Evolutionary conservation across 2,329 filamentous ascomycete genomes (phyloP).

Genomic region (Fusarium denticulatum): DNA sequence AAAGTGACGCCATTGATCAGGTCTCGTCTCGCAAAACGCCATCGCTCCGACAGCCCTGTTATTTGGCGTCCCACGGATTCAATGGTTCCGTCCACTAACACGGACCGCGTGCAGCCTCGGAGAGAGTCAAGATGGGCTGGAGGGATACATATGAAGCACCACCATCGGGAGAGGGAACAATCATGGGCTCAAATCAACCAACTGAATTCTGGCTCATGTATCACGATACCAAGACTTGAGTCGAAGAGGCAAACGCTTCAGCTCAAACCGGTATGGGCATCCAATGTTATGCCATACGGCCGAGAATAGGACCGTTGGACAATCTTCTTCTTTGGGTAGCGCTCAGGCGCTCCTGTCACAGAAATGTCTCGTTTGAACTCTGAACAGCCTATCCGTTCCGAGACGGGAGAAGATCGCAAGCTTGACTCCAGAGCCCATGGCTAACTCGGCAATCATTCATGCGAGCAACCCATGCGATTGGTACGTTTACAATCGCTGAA

Average conservation of each 20-base stretch:
- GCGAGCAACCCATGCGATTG: slow-evolving; percentile 15
- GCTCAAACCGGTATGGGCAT: slow-evolving; percentile 2
- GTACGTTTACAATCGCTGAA: background rate
- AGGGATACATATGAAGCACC: background rate
- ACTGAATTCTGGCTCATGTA: background rate
- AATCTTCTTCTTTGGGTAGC: slow-evolving; percentile 20
- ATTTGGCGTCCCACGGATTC: slow-evolving; percentile 10
- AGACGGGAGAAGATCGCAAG: slow-evolving; percentile 1
- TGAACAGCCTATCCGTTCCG: background rate
- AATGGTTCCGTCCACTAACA: slow-evolving; percentile 15
- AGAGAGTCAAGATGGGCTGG: background rate
- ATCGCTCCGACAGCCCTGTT: slow-evolving; percentile 4
- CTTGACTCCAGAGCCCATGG: slow-evolving; percentile 4
- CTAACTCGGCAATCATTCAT: slow-evolving; percentile 23
- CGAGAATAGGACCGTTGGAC: slow-evolving; percentile 40
- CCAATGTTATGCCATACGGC: slow-evolving; percentile 11
- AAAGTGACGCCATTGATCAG: slow-evolving; percentile 10
- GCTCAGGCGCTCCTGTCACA: slow-evolving; percentile 15
- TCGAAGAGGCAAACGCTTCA: background rate
- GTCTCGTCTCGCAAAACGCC: background rate
- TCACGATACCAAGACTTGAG: background rate
- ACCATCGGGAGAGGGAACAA: background rate
- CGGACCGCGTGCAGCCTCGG: slow-evolving; percentile 15
- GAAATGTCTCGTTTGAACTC: slow-evolving; percentile 5
- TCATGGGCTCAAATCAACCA: background rate